Evolutionary conservation across 2,329 filamentous ascomycete species (phyloP).

Genomic region (Trichoderma koningiopsis): DNA sequence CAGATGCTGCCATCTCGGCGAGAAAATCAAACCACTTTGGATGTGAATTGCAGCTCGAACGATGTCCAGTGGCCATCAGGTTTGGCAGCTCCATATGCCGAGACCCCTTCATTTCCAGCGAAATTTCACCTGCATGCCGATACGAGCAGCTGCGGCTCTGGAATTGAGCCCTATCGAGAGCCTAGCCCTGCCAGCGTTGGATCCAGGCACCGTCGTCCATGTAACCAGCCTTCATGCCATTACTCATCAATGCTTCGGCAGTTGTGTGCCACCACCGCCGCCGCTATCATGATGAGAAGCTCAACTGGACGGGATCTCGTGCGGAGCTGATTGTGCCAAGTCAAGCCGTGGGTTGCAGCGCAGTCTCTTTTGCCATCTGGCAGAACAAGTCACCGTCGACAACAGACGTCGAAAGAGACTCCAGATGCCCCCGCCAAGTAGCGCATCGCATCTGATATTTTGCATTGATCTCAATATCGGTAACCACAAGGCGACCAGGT

Average conservation of each 20-base stretch:
- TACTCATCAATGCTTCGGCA: background rate
- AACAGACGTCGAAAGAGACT: background rate
- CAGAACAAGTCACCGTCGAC: constrained; percentile 2
- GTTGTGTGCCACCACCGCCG: background rate
- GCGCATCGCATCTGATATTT: background rate
- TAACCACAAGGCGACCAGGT: constrained; percentile 10
- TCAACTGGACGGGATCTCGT: background rate
- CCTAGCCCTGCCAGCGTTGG: background rate
- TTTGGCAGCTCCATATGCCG: constrained; percentile 10
- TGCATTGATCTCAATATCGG: constrained; percentile 8
- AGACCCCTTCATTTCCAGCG: constrained; percentile 9
- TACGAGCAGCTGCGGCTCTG: background rate
- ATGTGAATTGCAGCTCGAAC: constrained; percentile 4
- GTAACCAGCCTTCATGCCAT: background rate
- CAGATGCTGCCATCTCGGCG: constrained; percentile 15
- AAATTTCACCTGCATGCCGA: constrained; percentile 11
- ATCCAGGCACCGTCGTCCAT: background rate
- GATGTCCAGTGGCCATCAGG: background rate
- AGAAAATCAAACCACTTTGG: background rate
- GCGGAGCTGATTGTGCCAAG: background rate
- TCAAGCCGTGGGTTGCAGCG: background rate
- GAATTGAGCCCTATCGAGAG: background rate
- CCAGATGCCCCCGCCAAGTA: background rate
- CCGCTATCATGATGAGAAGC: background rate
- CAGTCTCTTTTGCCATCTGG: constrained; percentile 7